phyloP scores from a whole-genome alignment of 495 filamentous ascomycete species.

The Podospora didyma region DNA sequence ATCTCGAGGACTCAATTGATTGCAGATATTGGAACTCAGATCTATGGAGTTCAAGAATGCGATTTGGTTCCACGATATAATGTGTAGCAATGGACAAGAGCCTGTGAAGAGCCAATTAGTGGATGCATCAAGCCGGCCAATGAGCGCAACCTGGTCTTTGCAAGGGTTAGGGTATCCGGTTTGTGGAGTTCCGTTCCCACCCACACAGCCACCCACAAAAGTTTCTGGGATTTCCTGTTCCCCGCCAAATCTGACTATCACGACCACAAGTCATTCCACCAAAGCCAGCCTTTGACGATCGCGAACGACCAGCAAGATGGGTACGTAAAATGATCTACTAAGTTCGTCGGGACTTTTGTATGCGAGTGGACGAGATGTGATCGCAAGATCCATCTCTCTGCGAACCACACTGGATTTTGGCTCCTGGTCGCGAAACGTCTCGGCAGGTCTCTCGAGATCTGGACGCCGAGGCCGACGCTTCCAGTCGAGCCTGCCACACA shows the following conservation, averaged over 20 bases:
- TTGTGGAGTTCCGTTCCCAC: neutral
- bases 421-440: constrained; percentile 10
- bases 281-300: neutral
- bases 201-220: neutral
- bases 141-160: too few species aligned
- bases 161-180: neutral
- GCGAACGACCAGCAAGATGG: constrained; percentile 34
- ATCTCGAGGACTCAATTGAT: neutral
- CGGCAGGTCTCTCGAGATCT: neutral
- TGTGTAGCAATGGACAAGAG: too few species aligned
- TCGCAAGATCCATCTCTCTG: constrained; percentile 28
- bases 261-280: neutral
- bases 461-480: neutral
- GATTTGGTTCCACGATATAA: too few species aligned
- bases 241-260: neutral
- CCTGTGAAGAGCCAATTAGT: too few species aligned
- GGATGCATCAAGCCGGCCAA: too few species aligned
- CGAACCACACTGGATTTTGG: constrained; percentile 34
- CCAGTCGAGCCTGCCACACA: constrained; percentile 22
- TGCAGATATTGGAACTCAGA: too few species aligned
- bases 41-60: too few species aligned
- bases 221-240: neutral
- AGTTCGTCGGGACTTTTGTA: constrained; percentile 29
- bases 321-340: constrained; percentile 37
- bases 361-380: constrained; percentile 41